A percentile compares a stretch with the other conserved stretches of the same genome.
These are phyloP conservation scores for Ochetophila trinervis DNA, from an alignment of 306 rosid species.

Conservation along the genomic window DNA sequence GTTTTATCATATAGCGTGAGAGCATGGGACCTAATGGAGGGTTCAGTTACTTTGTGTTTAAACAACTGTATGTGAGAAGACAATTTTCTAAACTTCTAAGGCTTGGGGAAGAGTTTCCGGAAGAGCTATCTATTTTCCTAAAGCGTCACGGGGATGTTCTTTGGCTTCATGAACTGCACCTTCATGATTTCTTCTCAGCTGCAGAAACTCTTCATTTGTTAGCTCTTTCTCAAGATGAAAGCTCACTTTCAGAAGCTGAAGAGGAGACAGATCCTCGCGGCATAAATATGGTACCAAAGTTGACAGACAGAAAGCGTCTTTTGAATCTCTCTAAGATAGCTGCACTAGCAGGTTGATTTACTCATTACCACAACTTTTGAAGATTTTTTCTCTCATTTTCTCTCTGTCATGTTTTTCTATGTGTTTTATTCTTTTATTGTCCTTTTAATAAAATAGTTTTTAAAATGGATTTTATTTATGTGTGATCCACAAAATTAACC, in stretches of 20 bases:
- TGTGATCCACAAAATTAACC: background rate
- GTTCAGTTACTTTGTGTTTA: slow-evolving; percentile 74
- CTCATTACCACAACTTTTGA: background rate
- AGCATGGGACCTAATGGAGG: slow-evolving; percentile 95
- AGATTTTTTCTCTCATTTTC: slow-evolving; percentile 6
- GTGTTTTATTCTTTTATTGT: background rate
- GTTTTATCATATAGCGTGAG: slow-evolving; percentile 67
- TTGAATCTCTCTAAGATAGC: slow-evolving; percentile 87
- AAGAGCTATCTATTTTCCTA: slow-evolving; percentile 69
- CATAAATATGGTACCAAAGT: slow-evolving; percentile 36
- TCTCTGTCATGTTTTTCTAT: background rate
- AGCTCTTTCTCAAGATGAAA: slow-evolving; percentile 68
- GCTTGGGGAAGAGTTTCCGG: slow-evolving; percentile 94
- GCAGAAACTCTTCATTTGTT: slow-evolving; percentile 80
- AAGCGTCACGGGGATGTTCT: slow-evolving; percentile 81
- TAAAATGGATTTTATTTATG: background rate
- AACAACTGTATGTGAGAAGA: slow-evolving; percentile 61
- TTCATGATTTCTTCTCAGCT: slow-evolving; percentile 79
- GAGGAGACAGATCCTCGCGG: slow-evolving; percentile 41
- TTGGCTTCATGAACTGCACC: slow-evolving; percentile 95
- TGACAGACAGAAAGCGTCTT: slow-evolving; percentile 76
- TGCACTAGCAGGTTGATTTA: slow-evolving; percentile 73
- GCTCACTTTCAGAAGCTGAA: slow-evolving; percentile 40
- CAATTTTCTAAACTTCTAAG: slow-evolving; percentile 85
- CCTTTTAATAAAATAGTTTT: background rate